phyloP scores from a whole-genome alignment of 495 filamentous ascomycete species.

The Geoglossum glabrum region DNA sequence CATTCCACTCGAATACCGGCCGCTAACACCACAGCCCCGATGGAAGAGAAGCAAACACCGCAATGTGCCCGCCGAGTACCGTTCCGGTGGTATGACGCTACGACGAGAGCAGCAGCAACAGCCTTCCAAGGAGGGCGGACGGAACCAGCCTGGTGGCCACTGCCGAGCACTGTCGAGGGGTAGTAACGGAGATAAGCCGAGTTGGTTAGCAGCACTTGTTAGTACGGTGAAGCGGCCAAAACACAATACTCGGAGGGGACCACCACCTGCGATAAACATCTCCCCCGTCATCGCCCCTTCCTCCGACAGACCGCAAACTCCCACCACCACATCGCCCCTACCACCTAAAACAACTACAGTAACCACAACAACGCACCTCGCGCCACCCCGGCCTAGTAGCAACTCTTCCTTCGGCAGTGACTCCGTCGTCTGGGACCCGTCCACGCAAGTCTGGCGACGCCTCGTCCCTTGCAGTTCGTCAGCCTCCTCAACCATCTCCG shows the following conservation, averaged over 20 bases:
- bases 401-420: neutral
- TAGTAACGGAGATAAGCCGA: neutral
- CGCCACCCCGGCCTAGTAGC: neutral
- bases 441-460: neutral
- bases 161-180: neutral
- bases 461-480: neutral
- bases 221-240: neutral
- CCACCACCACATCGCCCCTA: neutral
- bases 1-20: neutral
- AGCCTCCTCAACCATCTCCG: neutral
- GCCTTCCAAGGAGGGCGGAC: neutral
- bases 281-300: neutral
- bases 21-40: neutral
- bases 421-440: neutral
- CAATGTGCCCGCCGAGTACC: neutral
- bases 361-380: neutral
- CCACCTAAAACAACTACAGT: neutral
- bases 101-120: neutral
- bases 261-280: neutral
- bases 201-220: neutral
- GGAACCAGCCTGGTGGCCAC: neutral
- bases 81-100: neutral
- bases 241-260: neutral
- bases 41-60: neutral
- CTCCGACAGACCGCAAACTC: neutral